Evolutionary conservation across 306 rosid genomes (phyloP), one percentile per base, ranked within the genome.

Genomic region (Leucaena leucocephala): DNA sequence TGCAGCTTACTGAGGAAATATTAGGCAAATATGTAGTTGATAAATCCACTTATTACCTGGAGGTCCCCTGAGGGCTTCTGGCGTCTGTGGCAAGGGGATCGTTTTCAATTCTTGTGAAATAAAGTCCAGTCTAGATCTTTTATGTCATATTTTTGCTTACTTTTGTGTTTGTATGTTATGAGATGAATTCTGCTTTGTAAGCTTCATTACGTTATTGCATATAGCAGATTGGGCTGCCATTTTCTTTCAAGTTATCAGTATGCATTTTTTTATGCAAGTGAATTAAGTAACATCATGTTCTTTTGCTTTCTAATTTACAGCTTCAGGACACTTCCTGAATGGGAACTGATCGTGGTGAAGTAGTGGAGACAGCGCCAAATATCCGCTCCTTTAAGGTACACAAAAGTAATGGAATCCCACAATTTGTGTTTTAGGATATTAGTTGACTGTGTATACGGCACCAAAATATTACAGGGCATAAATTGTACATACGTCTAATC

Each of bases 281-380:
- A 34, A 73, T 54, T 76, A 55, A 77, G 54, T 83, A 33, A 71
- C 82, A 77, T 62, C 22, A 79, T 81, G 55, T 55, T 75, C 64
- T 65, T 71, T 75, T 75, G 59, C 79, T 72, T 75, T 72, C 59
- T 80, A 70, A 71, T 78, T 35, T 80, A 73, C 82, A 86, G 97
- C 81, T 77, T 39, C 43, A 69, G 78, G 67, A 48, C 35, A 38
- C 84, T 81, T 61, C 83, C 81, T 77, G 72, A 86, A 94, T 94
- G 98, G 91, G 97, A 81, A 84, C 92, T 82, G 93, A 89, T 89
- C 77, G 54, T 35, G 74, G 77, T 79, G 89, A 87, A 78, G 84
- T 49, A 33, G 86, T 21, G 57, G 90, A 74, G 74, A n/a, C 85
- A 27, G 75, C 62, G 76, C 85, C 83, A 50, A 84, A 72, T 71